A percentile compares a stretch with the other conserved stretches of the same genome.
Conservation (phyloP, 306 rosid genomes). For the Clitoria ternatea region DNA sequence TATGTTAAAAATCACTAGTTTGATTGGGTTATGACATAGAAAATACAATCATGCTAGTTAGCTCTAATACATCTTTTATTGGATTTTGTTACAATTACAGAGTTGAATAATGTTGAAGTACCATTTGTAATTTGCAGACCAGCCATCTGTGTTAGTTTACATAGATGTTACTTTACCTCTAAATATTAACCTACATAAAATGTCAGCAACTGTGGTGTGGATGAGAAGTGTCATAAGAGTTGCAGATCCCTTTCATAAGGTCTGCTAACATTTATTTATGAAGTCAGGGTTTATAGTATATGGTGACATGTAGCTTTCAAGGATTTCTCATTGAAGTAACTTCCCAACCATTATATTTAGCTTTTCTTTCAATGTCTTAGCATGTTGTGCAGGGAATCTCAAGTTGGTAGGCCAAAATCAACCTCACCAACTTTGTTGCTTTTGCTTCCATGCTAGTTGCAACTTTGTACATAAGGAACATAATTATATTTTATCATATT, state of each 20-base stretch:
- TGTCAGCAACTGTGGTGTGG: background rate
- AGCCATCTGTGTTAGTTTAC: background rate
- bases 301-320: background rate
- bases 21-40: background rate
- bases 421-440: conserved; percentile 11
- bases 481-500: background rate
- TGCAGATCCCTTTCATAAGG: background rate
- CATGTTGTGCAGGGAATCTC: background rate
- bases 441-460: background rate
- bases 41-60: background rate
- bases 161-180: background rate
- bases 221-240: background rate
- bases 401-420: conserved; percentile 12
- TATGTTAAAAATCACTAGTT: background rate
- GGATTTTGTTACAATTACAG: background rate
- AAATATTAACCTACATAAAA: background rate
- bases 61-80: background rate
- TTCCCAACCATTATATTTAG: conserved; percentile 17
- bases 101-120: background rate
- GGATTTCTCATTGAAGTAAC: background rate
- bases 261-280: background rate
- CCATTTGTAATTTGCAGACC: background rate
- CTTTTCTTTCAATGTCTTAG: background rate
- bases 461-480: background rate
- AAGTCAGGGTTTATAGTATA: background rate